A percentile compares a stretch with the other conserved stretches of the same genome.
These are phyloP conservation scores for Pharus latifolius DNA, from an alignment of 176 grass and related monocot species.

Conservation along the genomic window DNA sequence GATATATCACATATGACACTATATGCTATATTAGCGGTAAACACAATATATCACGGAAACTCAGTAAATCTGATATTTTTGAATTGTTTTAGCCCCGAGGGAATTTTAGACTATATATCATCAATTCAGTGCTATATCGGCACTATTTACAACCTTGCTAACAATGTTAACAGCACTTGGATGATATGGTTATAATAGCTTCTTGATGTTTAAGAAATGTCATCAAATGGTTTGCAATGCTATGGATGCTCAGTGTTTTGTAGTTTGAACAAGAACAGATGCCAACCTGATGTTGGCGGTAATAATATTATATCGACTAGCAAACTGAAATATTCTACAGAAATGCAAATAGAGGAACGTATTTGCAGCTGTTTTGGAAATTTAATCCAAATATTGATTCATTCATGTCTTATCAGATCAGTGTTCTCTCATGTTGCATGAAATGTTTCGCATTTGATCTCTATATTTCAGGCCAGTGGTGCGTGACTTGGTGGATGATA, in stretches of 20 bases:
- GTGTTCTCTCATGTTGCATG: neutral
- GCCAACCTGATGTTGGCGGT: neutral
- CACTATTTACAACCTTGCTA: no score
- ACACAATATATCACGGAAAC: no score
- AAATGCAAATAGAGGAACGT: neutral
- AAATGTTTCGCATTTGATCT: neutral
- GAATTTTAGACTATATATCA: no score
- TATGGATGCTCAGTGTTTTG: neutral
- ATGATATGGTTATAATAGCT: neutral
- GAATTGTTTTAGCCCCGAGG: no score
- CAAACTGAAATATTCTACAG: neutral
- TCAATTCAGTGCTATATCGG: no score
- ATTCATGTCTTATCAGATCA: neutral
- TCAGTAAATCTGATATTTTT: no score
- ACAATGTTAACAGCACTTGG: neutral
- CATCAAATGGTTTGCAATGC: neutral
- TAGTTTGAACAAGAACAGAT: neutral
- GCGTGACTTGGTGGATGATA: constrained; percentile 70
- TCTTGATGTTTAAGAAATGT: neutral
- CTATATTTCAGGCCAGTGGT: constrained; percentile 59
- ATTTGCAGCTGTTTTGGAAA: neutral
- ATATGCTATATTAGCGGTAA: no score
- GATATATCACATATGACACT: no score
- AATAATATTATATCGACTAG: neutral
- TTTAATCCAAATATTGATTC: neutral